These are phyloP conservation scores for Grigorovia transvaalensis DNA, from an alignment of 805 yeast species.

Conservation along the genomic window DNA sequence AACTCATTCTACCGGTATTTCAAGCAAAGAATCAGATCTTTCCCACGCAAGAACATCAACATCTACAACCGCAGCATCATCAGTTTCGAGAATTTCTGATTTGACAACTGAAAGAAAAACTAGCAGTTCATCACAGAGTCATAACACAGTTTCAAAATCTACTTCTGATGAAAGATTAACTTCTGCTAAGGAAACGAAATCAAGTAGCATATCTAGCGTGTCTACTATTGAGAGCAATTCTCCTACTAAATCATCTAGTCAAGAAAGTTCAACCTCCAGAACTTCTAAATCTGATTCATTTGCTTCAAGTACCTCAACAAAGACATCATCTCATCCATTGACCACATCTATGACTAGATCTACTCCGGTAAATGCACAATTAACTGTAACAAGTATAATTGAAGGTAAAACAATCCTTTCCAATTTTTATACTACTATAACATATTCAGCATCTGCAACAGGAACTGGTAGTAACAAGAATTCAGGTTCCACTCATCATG, in stretches of 20 bases:
- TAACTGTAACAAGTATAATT: conserved; percentile 18
- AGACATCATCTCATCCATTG: not conserved
- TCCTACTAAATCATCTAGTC: not conserved
- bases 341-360: not conserved
- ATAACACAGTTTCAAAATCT: no score
- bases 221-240: no score
- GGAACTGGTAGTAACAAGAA: conserved; percentile 18
- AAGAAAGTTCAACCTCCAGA: not conserved
- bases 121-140: no score
- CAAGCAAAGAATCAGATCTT: no score
- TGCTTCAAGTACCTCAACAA: not conserved
- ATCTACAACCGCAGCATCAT: no score
- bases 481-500: conserved; percentile 15
- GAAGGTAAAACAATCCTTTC: conserved; percentile 26
- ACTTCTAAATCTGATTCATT: not conserved
- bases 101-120: no score
- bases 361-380: conserved; percentile 5
- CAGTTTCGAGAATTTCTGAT: no score
- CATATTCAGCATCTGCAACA: conserved; percentile 20
- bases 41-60: no score
- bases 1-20: no score
- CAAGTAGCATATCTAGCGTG: no score
- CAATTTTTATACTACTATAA: conserved; percentile 22
- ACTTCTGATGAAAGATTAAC: no score
- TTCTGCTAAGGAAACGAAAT: no score